Evolutionary conservation across 176 grass and related monocot species (phyloP), one percentile per base, ranked within the genome.

Genomic region (Lolium rigidum): DNA sequence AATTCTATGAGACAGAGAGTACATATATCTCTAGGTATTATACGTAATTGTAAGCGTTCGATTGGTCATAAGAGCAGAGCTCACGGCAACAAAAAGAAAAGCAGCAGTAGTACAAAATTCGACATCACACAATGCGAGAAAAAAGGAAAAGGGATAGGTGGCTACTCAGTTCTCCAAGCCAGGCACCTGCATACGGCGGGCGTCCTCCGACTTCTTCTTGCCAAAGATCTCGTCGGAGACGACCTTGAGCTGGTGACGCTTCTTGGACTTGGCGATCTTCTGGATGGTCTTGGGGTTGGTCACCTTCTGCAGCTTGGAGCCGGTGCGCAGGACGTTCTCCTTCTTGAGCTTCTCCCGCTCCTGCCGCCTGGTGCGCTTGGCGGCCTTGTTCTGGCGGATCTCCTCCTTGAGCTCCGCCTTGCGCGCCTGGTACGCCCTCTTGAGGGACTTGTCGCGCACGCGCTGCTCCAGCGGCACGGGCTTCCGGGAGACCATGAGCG

Each of bases 271-370:
- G 82, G 90, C 90, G 39, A 99, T 99, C 88, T 90, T 99, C 84
- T 99, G 93, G 84, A 99, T 88, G 2, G 97, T 99, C 85, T 99
- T 99, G 10, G 94, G 92, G 78, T 99, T 99, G 51, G 94, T 91
- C 28, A 99, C 95, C 66, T 87, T 87, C 87, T 99, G 97, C 46
- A 96, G 82, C 85, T 92, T 95, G 7, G 94, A 94, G 14, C 97
- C 97, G 20, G 94, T 84, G 47, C 92, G 89, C 38, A 96, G 60
- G 11, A 91, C 55, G 84, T 99, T 99, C 90, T 99, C 94, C 80
- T 93, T 60, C 82, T 99, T 99, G 76, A 82, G 88, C 88, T 99
- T 99, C 87, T 99, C 97, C 77, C 90, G 90, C 89, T 96, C 97
- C 92, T 91, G 94, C 66, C 87, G 85, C 85, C 61, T 18, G 75